Evolutionary conservation across 352 stramenopile species (phyloP), one percentile per base, ranked within the genome.

Genomic region (Phytopythium mirpurense): DNA sequence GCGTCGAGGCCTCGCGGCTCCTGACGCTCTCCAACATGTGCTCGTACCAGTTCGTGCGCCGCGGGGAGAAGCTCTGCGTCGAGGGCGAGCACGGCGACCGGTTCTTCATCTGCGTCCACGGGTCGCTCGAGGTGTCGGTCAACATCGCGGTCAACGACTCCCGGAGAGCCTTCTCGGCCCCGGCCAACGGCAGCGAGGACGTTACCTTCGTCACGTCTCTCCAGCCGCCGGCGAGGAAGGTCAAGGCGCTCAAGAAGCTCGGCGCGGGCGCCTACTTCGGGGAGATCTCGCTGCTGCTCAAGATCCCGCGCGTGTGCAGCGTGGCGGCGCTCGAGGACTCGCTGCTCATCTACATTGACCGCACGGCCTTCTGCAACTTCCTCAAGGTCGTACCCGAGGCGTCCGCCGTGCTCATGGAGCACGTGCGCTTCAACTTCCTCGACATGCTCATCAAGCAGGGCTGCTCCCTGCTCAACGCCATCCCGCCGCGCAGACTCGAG

Each of bases 31-130:
- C 74, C 14, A 84, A 86, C 24, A 68, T 90, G 45, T 90, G 75
- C 57, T 79, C 78, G 53, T 87, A 86, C 49, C 42, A 74, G 36
- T 83, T 80, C 24, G 70, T 86, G n/a, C 62, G 51, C 2, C 68
- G 68, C 41, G 78, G 70, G 2, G 60, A 87, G 19, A 54, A 69
- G 31, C 55, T 90, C 0, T 89, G 74, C 21, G 50, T 71, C 12
- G 75, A 86, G 63, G 74, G 71, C 2, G 78, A 87, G 52, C 61
- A 80, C 27, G 78, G 74, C 21, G 72, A 90, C 32, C 56, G 64
- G 3, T 90, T 90, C 53, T 90, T 83, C 63, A 78, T 90, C 42
- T 90, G 75, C 49, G 78, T 90, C 38, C 71, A 73, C 40, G 78
- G 78, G 0, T 61, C 59, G 15, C 54, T 88, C 6, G 68, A 86